phyloP scores from a whole-genome alignment of 2,329 filamentous ascomycete genomes.

The Aspergillus glaucus region DNA sequence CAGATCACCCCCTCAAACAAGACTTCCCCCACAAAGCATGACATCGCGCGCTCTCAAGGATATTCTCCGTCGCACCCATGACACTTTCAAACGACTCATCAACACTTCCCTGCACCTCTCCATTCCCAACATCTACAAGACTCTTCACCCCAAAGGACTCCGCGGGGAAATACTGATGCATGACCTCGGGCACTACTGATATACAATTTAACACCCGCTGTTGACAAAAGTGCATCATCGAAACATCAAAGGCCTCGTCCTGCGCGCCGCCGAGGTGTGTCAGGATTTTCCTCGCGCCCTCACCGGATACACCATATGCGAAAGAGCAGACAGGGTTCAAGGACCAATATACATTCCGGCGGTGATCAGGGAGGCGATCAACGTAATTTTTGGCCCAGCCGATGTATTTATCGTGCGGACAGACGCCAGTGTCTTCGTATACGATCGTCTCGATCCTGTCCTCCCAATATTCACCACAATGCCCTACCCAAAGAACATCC shows the following conservation, averaged over 20 bases:
- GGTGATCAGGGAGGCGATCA: slow-evolving; percentile 6
- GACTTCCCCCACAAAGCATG: slow-evolving; percentile 23
- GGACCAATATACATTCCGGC: slow-evolving; percentile 22
- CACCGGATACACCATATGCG: slow-evolving; percentile 33
- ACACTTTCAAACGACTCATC: slow-evolving; percentile 19
- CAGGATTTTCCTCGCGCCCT: slow-evolving; percentile 33
- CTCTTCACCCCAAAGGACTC: slow-evolving; percentile 18
- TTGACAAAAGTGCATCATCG: slow-evolving; percentile 26
- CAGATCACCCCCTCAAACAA: slow-evolving; percentile 13
- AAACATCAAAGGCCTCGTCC: slow-evolving; percentile 32
- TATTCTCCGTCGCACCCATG: slow-evolving; percentile 31
- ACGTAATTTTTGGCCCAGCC: slow-evolving; percentile 9
- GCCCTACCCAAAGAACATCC: slow-evolving; percentile 36
- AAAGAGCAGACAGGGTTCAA: slow-evolving; percentile 28
- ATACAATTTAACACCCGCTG: slow-evolving; percentile 25
- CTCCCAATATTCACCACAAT: slow-evolving; percentile 23
- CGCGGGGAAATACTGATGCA: slow-evolving; percentile 30
- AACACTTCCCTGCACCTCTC: slow-evolving; percentile 10
- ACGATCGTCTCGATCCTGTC: slow-evolving; percentile 12
- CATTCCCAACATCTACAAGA: slow-evolving; percentile 16
- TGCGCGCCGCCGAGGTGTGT: slow-evolving; percentile 19
- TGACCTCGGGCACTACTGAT: slow-evolving; percentile 31
- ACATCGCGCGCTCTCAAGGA: slow-evolving; percentile 31
- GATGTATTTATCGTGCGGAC: slow-evolving; percentile 13
- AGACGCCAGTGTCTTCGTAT: slow-evolving; percentile 18